phyloP scores from a whole-genome alignment of 2,329 filamentous ascomycete genomes.

The Plectosphaerella sp. region DNA sequence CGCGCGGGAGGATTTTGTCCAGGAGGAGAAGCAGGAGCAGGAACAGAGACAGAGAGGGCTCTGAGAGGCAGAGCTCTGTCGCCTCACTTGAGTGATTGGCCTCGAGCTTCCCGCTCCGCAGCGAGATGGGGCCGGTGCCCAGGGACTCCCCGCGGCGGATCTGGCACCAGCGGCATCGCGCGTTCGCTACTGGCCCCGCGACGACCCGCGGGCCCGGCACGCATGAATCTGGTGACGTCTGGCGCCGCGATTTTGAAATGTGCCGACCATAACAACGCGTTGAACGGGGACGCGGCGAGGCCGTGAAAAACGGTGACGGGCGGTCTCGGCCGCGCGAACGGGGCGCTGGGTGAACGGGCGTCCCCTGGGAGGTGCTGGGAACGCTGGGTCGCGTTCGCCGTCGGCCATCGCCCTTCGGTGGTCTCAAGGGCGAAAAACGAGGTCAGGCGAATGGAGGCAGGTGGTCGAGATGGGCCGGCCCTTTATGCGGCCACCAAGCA shows the following conservation, averaged over 20 bases:
- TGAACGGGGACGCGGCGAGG: not conserved
- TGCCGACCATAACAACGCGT: not conserved
- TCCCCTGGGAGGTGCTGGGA: not conserved
- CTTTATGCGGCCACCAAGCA: constrained; percentile 19
- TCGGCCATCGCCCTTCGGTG: too few species aligned
- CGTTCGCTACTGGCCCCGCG: not conserved
- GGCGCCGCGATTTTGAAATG: not conserved
- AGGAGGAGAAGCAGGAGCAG: too few species aligned
- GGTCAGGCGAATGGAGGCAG: not conserved
- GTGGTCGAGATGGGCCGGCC: constrained; percentile 12
- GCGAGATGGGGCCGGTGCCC: constrained; percentile 5
- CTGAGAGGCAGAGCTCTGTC: constrained; percentile 2
- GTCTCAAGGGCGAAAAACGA: not conserved
- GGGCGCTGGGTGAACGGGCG: not conserved
- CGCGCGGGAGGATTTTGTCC: too few species aligned
- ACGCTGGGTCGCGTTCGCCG: too few species aligned
- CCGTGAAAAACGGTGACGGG: not conserved
- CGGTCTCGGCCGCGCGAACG: not conserved
- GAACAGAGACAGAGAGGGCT: not conserved
- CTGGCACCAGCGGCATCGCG: not conserved
- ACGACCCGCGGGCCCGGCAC: not conserved
- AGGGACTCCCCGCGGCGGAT: not conserved
- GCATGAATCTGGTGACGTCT: not conserved
- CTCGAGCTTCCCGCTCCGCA: not conserved
- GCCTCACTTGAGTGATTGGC: constrained; percentile 14